A percentile compares a stretch with the other conserved stretches of the same genome.
phyloP scores from a whole-genome alignment of 2,329 filamentous ascomycete species.

The Calonectria pauciramosa region DNA sequence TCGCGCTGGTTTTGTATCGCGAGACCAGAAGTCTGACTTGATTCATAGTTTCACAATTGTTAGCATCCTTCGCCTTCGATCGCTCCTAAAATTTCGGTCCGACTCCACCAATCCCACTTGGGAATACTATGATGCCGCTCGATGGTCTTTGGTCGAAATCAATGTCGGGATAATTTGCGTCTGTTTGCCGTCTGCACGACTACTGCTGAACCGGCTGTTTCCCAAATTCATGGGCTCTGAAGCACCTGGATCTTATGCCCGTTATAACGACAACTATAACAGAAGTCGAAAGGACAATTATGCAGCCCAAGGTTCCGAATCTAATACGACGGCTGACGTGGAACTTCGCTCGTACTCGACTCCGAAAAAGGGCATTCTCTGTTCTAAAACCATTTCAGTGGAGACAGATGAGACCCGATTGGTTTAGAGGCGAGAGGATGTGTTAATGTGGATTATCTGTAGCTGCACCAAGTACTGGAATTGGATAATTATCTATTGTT shows the following conservation, averaged over 20 bases:
- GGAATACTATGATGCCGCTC: constrained; percentile 49
- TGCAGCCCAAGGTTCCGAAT: neutral
- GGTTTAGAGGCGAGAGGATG: neutral
- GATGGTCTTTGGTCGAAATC: constrained; percentile 57
- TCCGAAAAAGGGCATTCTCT: neutral
- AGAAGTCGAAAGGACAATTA: neutral
- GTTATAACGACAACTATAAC: neutral
- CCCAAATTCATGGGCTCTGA: constrained; percentile 49
- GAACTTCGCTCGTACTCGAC: neutral
- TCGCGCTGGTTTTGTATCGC: neutral
- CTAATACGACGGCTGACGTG: neutral
- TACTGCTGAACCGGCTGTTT: constrained; percentile 54
- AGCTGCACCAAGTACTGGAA: no score
- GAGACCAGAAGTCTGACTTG: neutral
- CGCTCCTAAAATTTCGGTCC: constrained; percentile 49
- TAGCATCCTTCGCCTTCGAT: constrained; percentile 54
- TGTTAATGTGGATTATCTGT: neutral
- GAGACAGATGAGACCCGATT: neutral
- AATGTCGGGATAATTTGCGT: constrained; percentile 57
- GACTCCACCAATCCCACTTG: constrained; percentile 50
- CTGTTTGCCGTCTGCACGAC: constrained; percentile 53
- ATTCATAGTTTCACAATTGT: constrained; percentile 50
- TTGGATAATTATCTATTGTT: no score
- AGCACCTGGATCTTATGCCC: neutral
- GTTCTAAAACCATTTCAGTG: neutral